phyloP scores from a whole-genome alignment of 148 eudicot genomes.

The Arctostaphylos glauca region DNA sequence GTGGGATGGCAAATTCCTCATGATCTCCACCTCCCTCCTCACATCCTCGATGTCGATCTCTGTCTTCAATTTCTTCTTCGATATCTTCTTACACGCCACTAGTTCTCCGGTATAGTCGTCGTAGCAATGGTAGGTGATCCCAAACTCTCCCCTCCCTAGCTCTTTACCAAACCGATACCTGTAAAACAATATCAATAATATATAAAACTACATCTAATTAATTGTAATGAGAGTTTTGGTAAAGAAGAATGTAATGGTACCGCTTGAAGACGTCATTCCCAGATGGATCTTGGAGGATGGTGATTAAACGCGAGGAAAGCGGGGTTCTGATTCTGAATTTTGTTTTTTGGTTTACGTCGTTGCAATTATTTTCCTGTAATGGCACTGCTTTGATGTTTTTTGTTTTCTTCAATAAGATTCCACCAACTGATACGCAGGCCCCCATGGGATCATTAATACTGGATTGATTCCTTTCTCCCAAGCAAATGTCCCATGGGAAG shows the following conservation, averaged over 20 bases:
- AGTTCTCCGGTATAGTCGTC: constrained; percentile 39
- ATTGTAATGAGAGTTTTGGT: not conserved
- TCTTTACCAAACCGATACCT: constrained; percentile 55
- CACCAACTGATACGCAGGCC: not conserved
- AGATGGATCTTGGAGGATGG: not conserved
- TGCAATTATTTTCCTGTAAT: not conserved
- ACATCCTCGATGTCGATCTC: constrained; percentile 68
- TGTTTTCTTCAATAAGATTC: not conserved
- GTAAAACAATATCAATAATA: not conserved
- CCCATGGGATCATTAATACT: not conserved
- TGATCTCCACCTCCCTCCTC: constrained; percentile 64
- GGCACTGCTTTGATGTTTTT: not conserved
- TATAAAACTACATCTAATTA: not conserved
- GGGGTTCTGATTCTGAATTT: not conserved
- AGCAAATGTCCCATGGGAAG: not conserved
- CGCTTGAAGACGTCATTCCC: not conserved
- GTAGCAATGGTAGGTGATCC: constrained; percentile 56
- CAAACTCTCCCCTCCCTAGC: constrained; percentile 70
- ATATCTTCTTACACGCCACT: constrained; percentile 63
- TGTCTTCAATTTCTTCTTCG: constrained; percentile 62
- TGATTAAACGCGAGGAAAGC: not conserved
- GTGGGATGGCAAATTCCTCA: constrained; percentile 60
- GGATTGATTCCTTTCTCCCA: not conserved
- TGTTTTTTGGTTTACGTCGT: not conserved
- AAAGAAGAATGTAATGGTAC: not conserved